phyloP scores from a whole-genome alignment of 2,329 filamentous ascomycete species.

The Shiraia bambusicola region DNA sequence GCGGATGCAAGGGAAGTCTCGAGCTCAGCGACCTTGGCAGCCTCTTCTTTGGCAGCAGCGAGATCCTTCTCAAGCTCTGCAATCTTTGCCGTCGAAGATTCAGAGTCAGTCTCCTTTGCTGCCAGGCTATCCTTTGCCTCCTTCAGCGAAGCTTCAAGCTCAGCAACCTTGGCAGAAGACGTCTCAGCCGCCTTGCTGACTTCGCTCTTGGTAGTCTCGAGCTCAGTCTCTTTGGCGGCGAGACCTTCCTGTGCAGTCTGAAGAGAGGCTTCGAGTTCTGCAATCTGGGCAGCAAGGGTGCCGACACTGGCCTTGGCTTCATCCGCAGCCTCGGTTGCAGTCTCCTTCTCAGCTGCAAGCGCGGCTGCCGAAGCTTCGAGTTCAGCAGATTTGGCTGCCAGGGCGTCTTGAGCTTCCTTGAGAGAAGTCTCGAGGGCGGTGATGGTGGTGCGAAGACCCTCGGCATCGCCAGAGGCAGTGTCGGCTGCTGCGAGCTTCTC shows the following conservation, averaged over 20 bases:
- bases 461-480: slow-evolving; percentile 27
- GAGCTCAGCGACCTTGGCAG: slow-evolving; percentile 9
- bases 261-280: slow-evolving; percentile 30
- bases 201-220: slow-evolving; percentile 18
- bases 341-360: slow-evolving; percentile 23
- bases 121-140: slow-evolving; percentile 23
- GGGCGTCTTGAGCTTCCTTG: slow-evolving; percentile 27
- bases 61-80: slow-evolving; percentile 22
- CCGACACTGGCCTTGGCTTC: slow-evolving; percentile 27
- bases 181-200: slow-evolving; percentile 20
- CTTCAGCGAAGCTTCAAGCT: slow-evolving; percentile 25
- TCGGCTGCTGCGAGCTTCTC: slow-evolving; percentile 28
- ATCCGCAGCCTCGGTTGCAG: slow-evolving; percentile 26
- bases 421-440: slow-evolving; percentile 29
- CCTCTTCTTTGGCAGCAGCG: slow-evolving; percentile 13
- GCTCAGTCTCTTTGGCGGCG: slow-evolving; percentile 24
- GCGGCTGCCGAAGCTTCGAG: slow-evolving; percentile 21
- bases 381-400: slow-evolving; percentile 27
- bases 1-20: slow-evolving; percentile 10
- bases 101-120: slow-evolving; percentile 23
- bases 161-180: slow-evolving; percentile 22
- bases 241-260: slow-evolving; percentile 25
- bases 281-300: slow-evolving; percentile 24
- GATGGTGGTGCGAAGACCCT: slow-evolving; percentile 29
- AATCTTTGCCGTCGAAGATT: slow-evolving; percentile 14